phyloP scores from a whole-genome alignment of 768 basidiomycete genomes.

The Tulasnella sp. region DNA sequence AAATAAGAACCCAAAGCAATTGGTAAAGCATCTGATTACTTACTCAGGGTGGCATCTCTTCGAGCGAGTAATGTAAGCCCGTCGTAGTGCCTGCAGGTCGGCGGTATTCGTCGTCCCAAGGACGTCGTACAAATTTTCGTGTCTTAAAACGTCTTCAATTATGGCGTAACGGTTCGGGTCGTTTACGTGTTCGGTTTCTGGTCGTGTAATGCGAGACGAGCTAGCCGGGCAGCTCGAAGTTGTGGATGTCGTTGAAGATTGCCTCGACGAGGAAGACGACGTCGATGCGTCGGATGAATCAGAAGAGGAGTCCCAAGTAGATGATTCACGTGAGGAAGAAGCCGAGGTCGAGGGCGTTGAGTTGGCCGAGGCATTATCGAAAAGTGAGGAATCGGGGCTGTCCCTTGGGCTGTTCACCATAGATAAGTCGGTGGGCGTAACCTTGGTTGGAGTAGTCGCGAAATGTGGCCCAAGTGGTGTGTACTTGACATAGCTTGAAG shows the following conservation, averaged over 20 bases:
- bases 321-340: conserved; percentile 29
- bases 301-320: background rate
- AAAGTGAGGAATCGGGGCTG: background rate
- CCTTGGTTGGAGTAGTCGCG: background rate
- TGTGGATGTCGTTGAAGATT: background rate
- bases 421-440: background rate
- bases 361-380: background rate
- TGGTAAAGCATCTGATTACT: conserved; percentile 30
- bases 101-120: conserved; percentile 53
- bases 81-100: conserved; percentile 56
- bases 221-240: background rate
- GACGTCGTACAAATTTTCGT: conserved; percentile 63
- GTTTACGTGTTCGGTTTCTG: conserved; percentile 6
- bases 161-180: conserved; percentile 28
- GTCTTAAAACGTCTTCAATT: conserved; percentile 48
- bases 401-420: background rate
- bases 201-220: background rate
- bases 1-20: background rate
- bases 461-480: background rate
- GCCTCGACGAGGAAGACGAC: conserved; percentile 10
- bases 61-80: conserved; percentile 70
- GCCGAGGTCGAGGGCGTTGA: conserved; percentile 27
- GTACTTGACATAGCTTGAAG: conserved; percentile 12
- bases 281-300: conserved; percentile 23
- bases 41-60: conserved; percentile 81